Percentiles rank a stretch among this genome's conserved stretches.
phyloP scores from a whole-genome alignment of 352 stramenopile genomes.

The Halophytophthora polymorphica region DNA sequence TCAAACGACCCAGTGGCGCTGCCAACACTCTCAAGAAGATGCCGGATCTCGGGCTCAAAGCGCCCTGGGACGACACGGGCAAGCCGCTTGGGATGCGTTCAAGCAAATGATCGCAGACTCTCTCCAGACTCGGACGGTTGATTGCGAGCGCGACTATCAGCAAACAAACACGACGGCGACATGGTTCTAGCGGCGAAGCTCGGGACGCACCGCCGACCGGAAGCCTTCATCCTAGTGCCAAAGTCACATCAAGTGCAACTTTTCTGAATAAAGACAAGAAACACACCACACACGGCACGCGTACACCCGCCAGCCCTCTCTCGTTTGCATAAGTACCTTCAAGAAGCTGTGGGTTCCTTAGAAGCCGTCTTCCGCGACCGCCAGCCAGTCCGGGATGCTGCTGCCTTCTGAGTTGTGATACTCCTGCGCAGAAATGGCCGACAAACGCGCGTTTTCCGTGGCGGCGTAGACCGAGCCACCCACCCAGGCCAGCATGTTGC shows the following conservation, averaged over 20 bases:
- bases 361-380: slow-evolving; percentile 36
- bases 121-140: background rate
- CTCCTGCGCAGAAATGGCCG: slow-evolving; percentile 50
- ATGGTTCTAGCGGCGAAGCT: no score
- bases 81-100: slow-evolving; percentile 58
- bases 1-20: slow-evolving; percentile 47
- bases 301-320: no score
- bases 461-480: slow-evolving; percentile 74
- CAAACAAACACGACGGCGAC: slow-evolving; percentile 7
- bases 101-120: slow-evolving; percentile 27
- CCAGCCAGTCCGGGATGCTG: slow-evolving; percentile 58
- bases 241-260: no score
- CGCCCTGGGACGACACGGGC: slow-evolving; percentile 76
- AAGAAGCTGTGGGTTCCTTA: no score
- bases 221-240: no score
- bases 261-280: no score
- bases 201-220: no score
- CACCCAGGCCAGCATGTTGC: slow-evolving; percentile 75
- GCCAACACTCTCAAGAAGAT: slow-evolving; percentile 57
- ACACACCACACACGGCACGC: no score
- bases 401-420: slow-evolving; percentile 39
- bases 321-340: no score
- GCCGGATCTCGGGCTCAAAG: slow-evolving; percentile 67
- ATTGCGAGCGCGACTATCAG: slow-evolving; percentile 4
- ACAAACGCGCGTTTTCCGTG: slow-evolving; percentile 40